A percentile compares a stretch with the other conserved stretches of the same genome.
phyloP scores from a whole-genome alignment of 2,329 filamentous ascomycete genomes.

The Penicillium sp. region DNA sequence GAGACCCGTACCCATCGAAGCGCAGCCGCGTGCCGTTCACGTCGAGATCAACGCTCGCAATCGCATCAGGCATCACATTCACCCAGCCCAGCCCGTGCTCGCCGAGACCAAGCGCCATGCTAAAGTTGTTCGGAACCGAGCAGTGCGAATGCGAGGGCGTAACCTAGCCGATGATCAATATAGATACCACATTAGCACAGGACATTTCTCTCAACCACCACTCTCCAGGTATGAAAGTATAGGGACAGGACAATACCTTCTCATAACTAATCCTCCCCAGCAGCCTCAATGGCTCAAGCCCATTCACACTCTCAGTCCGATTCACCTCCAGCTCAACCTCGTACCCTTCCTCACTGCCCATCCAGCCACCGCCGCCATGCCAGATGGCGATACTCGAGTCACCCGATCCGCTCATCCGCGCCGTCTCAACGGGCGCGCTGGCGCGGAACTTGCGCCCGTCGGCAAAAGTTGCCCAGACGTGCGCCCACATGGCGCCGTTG shows the following conservation, averaged over 20 bases:
- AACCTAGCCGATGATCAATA: not conserved
- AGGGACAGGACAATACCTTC: constrained; percentile 2
- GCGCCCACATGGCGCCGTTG: constrained; percentile 26
- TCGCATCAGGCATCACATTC: constrained; percentile 43
- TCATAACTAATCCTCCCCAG: constrained; percentile 18
- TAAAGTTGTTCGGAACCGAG: not conserved
- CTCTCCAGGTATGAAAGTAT: not conserved
- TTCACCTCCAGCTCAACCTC: constrained; percentile 17
- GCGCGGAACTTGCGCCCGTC: constrained; percentile 21
- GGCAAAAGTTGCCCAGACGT: constrained; percentile 33
- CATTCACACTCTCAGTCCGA: not conserved
- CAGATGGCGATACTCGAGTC: constrained; percentile 3
- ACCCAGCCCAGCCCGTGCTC: constrained; percentile 40
- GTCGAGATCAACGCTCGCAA: constrained; percentile 35
- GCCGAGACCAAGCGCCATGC: constrained; percentile 1
- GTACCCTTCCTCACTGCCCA: constrained; percentile 2
- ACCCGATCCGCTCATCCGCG: constrained; percentile 6
- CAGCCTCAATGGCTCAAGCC: not conserved
- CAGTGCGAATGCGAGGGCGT: constrained; percentile 13
- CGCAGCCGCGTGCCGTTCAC: constrained; percentile 36
- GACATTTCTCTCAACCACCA: too few relatives aligned
- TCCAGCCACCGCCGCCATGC: constrained; percentile 7
- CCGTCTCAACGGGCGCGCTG: not conserved
- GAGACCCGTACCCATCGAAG: constrained; percentile 50
- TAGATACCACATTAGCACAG: too few relatives aligned